Conservation (phyloP, 106 monocot genomes). For the Chionographis japonica region DNA sequence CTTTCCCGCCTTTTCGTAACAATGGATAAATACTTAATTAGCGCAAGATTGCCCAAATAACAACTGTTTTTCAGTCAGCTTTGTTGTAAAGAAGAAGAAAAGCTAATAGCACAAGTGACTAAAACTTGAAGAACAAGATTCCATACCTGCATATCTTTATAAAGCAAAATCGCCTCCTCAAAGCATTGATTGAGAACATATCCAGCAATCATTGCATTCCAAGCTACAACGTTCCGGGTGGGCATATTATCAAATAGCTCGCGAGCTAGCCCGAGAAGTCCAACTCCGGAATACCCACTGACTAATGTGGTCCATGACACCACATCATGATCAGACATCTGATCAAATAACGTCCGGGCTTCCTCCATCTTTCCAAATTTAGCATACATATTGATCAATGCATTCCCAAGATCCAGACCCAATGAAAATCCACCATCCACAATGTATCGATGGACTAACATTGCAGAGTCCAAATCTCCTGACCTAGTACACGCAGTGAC, state of each 20-base stretch:
- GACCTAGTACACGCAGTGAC: constrained; percentile 35
- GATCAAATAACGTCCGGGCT: constrained; percentile 22
- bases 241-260: constrained; percentile 36
- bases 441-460: constrained; percentile 32
- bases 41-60: too few species aligned
- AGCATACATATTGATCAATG: constrained; percentile 36
- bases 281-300: constrained; percentile 23
- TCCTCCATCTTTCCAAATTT: constrained; percentile 38
- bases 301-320: constrained; percentile 39
- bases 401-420: constrained; percentile 38
- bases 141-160: constrained; percentile 34
- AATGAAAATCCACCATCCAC: constrained; percentile 27
- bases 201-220: constrained; percentile 40
- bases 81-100: not conserved
- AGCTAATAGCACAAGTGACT: not conserved
- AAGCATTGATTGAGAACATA: constrained; percentile 31
- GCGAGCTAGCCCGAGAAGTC: constrained; percentile 8
- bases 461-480: constrained; percentile 36
- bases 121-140: not conserved
- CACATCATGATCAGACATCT: constrained; percentile 32
- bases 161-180: constrained; percentile 30
- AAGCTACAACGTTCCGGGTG: constrained; percentile 22
- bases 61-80: not conserved
- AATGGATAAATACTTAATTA: too few species aligned
- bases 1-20: too few species aligned